Conservation (phyloP, 768 basidiomycete species). For the Boletus fagicola region DNA sequence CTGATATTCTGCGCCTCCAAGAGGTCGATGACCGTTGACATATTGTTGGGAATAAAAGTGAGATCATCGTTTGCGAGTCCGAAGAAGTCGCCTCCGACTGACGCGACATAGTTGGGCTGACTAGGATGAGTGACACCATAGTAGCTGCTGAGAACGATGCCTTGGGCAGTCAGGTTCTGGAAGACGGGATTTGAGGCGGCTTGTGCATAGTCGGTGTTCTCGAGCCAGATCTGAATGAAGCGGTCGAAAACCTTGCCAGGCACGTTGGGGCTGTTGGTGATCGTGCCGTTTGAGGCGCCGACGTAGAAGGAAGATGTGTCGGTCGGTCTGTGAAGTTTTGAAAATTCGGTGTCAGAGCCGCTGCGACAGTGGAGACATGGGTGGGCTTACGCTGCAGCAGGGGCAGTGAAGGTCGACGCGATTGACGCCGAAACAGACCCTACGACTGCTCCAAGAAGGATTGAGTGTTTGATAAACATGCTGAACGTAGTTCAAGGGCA, state of each 20-base stretch:
- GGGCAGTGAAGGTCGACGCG: constrained; percentile 29
- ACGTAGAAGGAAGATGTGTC: constrained; percentile 39
- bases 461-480: constrained; percentile 16
- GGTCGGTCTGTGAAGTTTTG: constrained; percentile 23
- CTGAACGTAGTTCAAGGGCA: background rate
- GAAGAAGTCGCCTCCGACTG: constrained; percentile 52
- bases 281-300: constrained; percentile 42
- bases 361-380: background rate
- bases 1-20: constrained; percentile 55
- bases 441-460: constrained; percentile 16
- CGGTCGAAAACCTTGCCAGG: constrained; percentile 45
- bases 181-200: constrained; percentile 32
- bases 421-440: constrained; percentile 23
- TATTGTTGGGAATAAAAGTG: constrained; percentile 39
- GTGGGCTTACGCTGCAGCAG: constrained; percentile 27
- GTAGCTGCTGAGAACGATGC: constrained; percentile 46
- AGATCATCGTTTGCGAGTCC: constrained; percentile 44
- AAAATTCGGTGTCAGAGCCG: constrained; percentile 2
- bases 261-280: constrained; percentile 39
- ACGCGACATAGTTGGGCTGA: constrained; percentile 56
- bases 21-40: constrained; percentile 59
- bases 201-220: constrained; percentile 54
- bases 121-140: constrained; percentile 57
- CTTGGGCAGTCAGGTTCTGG: constrained; percentile 44
- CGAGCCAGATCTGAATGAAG: constrained; percentile 58